Evolutionary conservation across 108 stramenopile species (phyloP).

Genomic region (Cylindrotheca closterium): DNA sequence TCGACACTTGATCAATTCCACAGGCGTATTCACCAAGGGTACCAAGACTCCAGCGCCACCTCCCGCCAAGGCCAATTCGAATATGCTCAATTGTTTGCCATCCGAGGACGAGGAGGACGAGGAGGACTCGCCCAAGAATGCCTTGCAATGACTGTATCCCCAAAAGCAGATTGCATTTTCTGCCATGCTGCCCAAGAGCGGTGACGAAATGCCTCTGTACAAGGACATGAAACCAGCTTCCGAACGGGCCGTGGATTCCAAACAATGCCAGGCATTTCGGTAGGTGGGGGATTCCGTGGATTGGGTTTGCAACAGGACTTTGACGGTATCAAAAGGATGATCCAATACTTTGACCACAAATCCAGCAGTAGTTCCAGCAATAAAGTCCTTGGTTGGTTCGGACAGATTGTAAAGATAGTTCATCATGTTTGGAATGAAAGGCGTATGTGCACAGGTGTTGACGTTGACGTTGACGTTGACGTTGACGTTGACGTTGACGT

Average conservation of each 20-base stretch:
- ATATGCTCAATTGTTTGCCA: conserved; percentile 27
- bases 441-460: too few species aligned
- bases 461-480: too few species aligned
- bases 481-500: too few species aligned
- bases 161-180: conserved; percentile 52
- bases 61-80: conserved; percentile 37
- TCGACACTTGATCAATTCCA: conserved; percentile 43
- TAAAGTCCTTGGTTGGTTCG: conserved; percentile 30
- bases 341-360: conserved; percentile 51
- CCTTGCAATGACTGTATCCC: conserved; percentile 31
- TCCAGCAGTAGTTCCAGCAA: conserved; percentile 50
- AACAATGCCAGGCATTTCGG: conserved; percentile 44
- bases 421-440: too few species aligned
- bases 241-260: conserved; percentile 33
- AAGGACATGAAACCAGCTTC: conserved; percentile 35
- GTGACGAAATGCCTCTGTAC: conserved; percentile 43
- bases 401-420: not conserved
- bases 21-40: conserved; percentile 38
- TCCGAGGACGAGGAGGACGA: too few species aligned
- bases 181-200: conserved; percentile 49
- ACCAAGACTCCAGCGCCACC: conserved; percentile 35
- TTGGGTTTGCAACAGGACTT: conserved; percentile 13
- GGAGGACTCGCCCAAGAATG: conserved; percentile 9
- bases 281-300: not conserved
- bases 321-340: conserved; percentile 58